Base-by-base conservation (phyloP, 1,284 basidiomycete genomes). In the Volvariella surrecta region DNA sequence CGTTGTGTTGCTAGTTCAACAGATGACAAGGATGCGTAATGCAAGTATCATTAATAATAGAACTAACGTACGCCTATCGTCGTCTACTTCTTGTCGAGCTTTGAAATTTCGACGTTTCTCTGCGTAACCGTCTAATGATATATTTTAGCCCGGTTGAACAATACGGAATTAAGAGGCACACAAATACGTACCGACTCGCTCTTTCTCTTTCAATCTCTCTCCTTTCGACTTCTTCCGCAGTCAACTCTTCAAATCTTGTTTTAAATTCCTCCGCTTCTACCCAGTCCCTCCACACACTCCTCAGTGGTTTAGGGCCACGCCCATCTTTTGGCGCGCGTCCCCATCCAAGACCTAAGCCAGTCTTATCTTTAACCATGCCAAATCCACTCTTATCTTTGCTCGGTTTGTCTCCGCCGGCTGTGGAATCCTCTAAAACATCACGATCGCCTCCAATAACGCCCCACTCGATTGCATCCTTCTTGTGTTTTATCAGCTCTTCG, bases 221-320 rank as follows among this genome's bases (percentile, higher is more conserved):
- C 59, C 79, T 74, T 60, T 95, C 93, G 47, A 97, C 82, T 61
- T 99, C 96, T 59, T 97, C 95, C 19, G 82, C 79, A 9, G 72
- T 87, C 46, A 98, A 61, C 45, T 88, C 80, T 59, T 97, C 83
- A 57, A 97, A 82, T 39, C 83, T 70, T n/a, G 95, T 97, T 48
- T 80, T 79, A 62, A 90, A 97, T 60, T 94, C 90, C 57, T 90
- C 86, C 24, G 86, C 79, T 57, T 98, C 95, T 42, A 75, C 75
- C 90, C 91, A 98, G 58, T 98, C 95, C 40, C 93, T 70, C 92
- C 94, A 99, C 1, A 94, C 86, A 45, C 90, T 89, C 57, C 79
- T 79, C 38, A 98, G 63, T n/a, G 75, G 70, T 58, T 87, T 86
- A 1, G 91, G 88, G 0, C 91, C 89, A 24, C 79, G 66, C 15